Base-by-base conservation (phyloP, 495 filamentous ascomycete genomes). In the Aspergillus panamensis region DNA sequence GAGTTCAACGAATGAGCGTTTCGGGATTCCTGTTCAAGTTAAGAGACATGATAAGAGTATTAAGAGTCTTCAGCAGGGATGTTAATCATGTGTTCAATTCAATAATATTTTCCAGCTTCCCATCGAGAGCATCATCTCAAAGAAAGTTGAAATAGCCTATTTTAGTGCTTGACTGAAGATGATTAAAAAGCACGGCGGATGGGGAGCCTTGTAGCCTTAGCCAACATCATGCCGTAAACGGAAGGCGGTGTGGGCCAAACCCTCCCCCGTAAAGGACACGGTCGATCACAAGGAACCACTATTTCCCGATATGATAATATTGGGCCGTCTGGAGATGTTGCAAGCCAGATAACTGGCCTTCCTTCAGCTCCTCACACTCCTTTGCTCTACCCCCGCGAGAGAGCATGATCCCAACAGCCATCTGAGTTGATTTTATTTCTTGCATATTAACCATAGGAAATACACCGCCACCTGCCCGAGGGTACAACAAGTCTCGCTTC, bases 241-340 rank as follows among this genome's bases (percentile, higher is more conserved):
- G 66, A 21, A 71, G 69, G 69, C 69, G 69, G 69, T 71, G 62
- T 51, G 42, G 25, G 3, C 2, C 31, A 16, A 13, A 20, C 20
- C 49, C 42, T 14, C 30, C 55, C 62, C 56, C 56, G 63, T 62
- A 66, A 69, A 69, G 66, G 66, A 69, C 66, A 69, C 66, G 66
- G 66, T 68, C 66, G 53, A 68, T 68, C 62, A 65, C 49, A 64
- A 60, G 59, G 47, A 45, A 55, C 48, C 35, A 49, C 51, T 13
- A 40, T n/a, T 40, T 30, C 21, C 35, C 57, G 52, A 66, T 64
- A 57, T 59, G 63, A 64, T 58, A 62, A 63, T 63, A 58, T 56
- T 48, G 42, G 16, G 37, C 29, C 39, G 20, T 40, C 40, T 30
- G 43, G 55, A 63, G 43, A 62, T 67, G 57, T 51, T 63, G 40